Evolutionary conservation across 352 stramenopile genomes (phyloP).

Genomic region (Phytophthora pistaciae): DNA sequence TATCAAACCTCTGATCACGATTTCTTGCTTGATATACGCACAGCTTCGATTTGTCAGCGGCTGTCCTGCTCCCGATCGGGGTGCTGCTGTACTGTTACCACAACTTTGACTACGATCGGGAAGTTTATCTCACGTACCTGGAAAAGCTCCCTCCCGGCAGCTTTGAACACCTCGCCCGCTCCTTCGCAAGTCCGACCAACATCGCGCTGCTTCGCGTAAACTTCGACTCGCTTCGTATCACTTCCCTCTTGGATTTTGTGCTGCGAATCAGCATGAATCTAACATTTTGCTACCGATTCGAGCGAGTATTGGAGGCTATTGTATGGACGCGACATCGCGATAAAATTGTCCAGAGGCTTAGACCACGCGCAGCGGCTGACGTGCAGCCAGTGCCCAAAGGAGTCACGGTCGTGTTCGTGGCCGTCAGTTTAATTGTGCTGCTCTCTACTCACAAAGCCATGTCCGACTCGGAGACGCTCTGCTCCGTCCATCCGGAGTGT

Average conservation of each 20-base stretch:
- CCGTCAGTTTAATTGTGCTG: slow-evolving; percentile 20
- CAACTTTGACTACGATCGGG: slow-evolving; percentile 37
- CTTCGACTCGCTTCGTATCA: slow-evolving; percentile 46
- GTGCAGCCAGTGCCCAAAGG: slow-evolving; percentile 20
- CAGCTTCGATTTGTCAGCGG: slow-evolving; percentile 11
- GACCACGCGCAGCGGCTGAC: not conserved
- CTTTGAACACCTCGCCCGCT: slow-evolving; percentile 38
- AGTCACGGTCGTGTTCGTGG: slow-evolving; percentile 18
- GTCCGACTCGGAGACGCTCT: slow-evolving; percentile 6
- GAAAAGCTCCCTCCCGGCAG: slow-evolving; percentile 25
- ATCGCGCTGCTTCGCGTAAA: slow-evolving; percentile 37
- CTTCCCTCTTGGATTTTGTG: slow-evolving; percentile 25
- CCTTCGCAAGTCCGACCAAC: slow-evolving; percentile 27
- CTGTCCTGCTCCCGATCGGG: slow-evolving; percentile 13
- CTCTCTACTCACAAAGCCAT: slow-evolving; percentile 27
- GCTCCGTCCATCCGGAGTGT: slow-evolving; percentile 25
- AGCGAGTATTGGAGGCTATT: slow-evolving; percentile 27
- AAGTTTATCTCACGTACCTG: slow-evolving; percentile 26
- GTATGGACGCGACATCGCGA: slow-evolving; percentile 17
- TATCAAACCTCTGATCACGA: too few species aligned
- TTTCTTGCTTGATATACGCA: not conserved
- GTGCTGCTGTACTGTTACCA: slow-evolving; percentile 14
- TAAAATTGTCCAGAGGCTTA: not conserved
- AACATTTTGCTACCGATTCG: slow-evolving; percentile 40
- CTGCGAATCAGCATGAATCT: slow-evolving; percentile 40